Base-by-base conservation (phyloP, 1,284 basidiomycete genomes). In the Cryptococcus maquisensis region DNA sequence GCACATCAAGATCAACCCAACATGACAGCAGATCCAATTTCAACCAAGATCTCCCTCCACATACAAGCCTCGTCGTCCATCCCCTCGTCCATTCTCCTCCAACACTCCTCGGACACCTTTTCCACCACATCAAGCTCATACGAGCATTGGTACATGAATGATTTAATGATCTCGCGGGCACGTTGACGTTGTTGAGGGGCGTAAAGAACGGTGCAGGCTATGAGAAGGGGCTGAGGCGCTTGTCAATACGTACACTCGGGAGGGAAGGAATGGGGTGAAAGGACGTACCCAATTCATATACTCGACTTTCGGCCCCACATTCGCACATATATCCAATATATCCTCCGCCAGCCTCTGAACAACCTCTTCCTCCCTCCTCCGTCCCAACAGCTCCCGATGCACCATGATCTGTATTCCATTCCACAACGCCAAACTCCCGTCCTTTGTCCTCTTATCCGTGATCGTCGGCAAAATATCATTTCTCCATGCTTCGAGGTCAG, bases 211-310 rank as follows among this genome's bases (percentile, higher is more conserved):
- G 61, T 63, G 46, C 61, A 62, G 1, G 68, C 64, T n/a, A 71
- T 62, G 37, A 72, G 49, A 9, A 72, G 56, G 4, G 63, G 55
- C 63, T 65, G 38, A 37, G 1, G 10, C n/a, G n/a, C 5, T 2
- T 21, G 38, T 23, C 23, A 21, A 21, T 44, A 16, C n/a, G n/a
- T n/a, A 26, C 4, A 16, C 21, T 23, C 24, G 10, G n/a, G 21
- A 40, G 12, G 7, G 28, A 10, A 32, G 28, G 28, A 2, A 10
- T 6, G 26, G 28, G 28, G n/a, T 3, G 16, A n/a, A 15, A 3
- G 39, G 8, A 63, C 68, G 54, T 54, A 71, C 68, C 69, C 69
- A 74, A 60, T 70, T 74, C 49, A 74, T 60, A 45, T 64, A 71
- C 60, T 74, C 72, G 28, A 71, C 60, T 55, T 74, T 74, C 56